A percentile compares a stretch with the other conserved stretches of the same genome.
Evolutionary conservation across 208 protist genomes (phyloP).

Genomic region (Crithidia bombi): DNA sequence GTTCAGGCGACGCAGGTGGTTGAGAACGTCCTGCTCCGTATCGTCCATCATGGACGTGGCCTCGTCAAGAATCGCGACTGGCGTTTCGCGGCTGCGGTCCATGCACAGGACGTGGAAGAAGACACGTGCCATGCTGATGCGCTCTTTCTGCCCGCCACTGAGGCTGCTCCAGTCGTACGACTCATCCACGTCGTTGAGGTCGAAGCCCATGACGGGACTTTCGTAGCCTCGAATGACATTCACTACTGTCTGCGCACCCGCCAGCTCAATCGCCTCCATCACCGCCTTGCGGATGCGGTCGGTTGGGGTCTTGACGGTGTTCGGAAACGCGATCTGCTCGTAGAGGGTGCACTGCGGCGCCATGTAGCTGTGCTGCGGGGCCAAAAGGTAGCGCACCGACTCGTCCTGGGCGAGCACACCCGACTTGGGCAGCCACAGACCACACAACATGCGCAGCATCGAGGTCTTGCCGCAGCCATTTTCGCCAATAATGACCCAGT

Average conservation of each 20-base stretch:
- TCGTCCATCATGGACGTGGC: slow-evolving; percentile 91
- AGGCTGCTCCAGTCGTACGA: slow-evolving; percentile 85
- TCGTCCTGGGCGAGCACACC: slow-evolving; percentile 54
- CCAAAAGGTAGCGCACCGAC: slow-evolving; percentile 61
- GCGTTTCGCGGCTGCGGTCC: slow-evolving; percentile 56
- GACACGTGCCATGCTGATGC: slow-evolving; percentile 83
- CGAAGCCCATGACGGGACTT: slow-evolving; percentile 67
- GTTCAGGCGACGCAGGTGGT: slow-evolving; percentile 71
- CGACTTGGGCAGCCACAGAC: slow-evolving; percentile 71
- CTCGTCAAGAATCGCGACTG: slow-evolving; percentile 84
- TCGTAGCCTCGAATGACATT: slow-evolving; percentile 72
- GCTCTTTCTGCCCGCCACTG: slow-evolving; percentile 89
- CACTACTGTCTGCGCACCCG: slow-evolving; percentile 77
- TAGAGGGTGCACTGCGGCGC: slow-evolving; percentile 79
- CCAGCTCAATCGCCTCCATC: slow-evolving; percentile 64
- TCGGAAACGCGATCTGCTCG: slow-evolving; percentile 84
- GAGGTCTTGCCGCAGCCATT: slow-evolving; percentile 91
- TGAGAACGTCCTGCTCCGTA: slow-evolving; percentile 83
- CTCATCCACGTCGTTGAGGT: slow-evolving; percentile 49
- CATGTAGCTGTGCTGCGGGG: slow-evolving; percentile 87
- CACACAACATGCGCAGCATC: slow-evolving; percentile 80
- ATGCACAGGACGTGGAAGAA: slow-evolving; percentile 84
- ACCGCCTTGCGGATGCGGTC: slow-evolving; percentile 40
- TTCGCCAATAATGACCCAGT: slow-evolving; percentile 85
- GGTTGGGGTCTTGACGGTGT: slow-evolving; percentile 28